Conservation (phyloP, 1,284 basidiomycete genomes). For the Malassezia japonica region DNA sequence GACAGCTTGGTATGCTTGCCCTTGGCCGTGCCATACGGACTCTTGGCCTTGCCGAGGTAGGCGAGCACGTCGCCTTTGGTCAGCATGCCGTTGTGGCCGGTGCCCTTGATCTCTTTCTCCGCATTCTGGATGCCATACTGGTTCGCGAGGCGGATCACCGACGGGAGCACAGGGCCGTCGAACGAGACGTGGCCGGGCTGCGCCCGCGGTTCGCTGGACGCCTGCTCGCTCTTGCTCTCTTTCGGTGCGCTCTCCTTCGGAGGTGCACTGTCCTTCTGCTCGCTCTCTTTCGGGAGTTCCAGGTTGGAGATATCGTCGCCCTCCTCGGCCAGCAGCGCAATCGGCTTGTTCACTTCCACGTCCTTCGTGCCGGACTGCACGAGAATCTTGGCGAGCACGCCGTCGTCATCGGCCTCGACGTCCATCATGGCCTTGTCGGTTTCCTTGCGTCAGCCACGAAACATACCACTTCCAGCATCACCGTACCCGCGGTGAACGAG, state of each 20-base stretch:
- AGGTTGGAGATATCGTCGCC: conserved; percentile 49
- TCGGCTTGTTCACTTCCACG: conserved; percentile 47
- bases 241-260: not conserved
- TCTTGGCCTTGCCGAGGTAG: conserved; percentile 41
- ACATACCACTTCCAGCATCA: conserved; percentile 39
- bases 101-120: conserved; percentile 47
- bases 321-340: conserved; percentile 50
- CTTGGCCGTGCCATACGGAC: conserved; percentile 28
- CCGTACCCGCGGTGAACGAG: conserved; percentile 46
- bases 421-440: conserved; percentile 50
- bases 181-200: conserved; percentile 7
- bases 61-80: conserved; percentile 51
- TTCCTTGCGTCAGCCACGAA: conserved; percentile 18
- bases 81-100: conserved; percentile 49
- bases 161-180: conserved; percentile 39
- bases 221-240: not conserved
- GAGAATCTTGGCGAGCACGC: conserved; percentile 50
- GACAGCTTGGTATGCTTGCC: conserved; percentile 11
- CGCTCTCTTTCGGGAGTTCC: conserved; percentile 12
- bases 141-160: conserved; percentile 46
- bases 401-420: conserved; percentile 51
- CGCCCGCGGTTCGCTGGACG: not conserved
- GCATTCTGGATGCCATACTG: conserved; percentile 42
- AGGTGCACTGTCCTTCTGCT: not conserved
- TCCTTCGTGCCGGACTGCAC: conserved; percentile 41